Conservation (phyloP, 768 basidiomycete species). For the Hypsizygus marmoreus region DNA sequence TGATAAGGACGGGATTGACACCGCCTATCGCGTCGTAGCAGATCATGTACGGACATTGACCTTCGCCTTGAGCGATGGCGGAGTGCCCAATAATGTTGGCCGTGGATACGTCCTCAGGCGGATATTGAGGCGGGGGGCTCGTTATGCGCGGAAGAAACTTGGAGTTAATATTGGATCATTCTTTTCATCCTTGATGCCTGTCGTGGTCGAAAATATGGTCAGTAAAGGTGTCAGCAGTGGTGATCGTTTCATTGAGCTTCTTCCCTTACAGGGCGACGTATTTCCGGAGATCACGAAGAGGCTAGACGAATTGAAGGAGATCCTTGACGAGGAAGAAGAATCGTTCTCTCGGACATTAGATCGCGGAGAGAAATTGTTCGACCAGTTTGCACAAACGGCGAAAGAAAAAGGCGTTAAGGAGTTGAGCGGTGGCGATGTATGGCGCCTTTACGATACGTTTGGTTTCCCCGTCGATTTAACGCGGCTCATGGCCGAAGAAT, state of each 20-base stretch:
- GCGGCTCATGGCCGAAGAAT: slow-evolving; percentile 94
- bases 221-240: slow-evolving; percentile 19
- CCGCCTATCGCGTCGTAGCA: slow-evolving; percentile 95
- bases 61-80: slow-evolving; percentile 95
- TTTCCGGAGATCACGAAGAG: slow-evolving; percentile 94
- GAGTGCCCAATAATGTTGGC: slow-evolving; percentile 94
- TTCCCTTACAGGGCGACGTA: slow-evolving; percentile 59
- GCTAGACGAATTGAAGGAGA: slow-evolving; percentile 84
- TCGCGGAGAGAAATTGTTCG: slow-evolving; percentile 94
- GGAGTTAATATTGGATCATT: slow-evolving; percentile 91
- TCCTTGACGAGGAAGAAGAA: slow-evolving; percentile 96
- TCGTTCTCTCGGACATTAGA: slow-evolving; percentile 97
- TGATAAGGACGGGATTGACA: slow-evolving; percentile 95
- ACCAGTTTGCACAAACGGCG: slow-evolving; percentile 77
- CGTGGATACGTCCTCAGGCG: slow-evolving; percentile 96
- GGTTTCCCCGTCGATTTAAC: slow-evolving; percentile 98
- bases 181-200: slow-evolving; percentile 91
- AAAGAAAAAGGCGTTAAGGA: slow-evolving; percentile 60
- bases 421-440: slow-evolving; percentile 90
- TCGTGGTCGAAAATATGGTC: slow-evolving; percentile 88
- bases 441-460: slow-evolving; percentile 97
- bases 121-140: slow-evolving; percentile 90
- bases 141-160: slow-evolving; percentile 94
- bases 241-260: slow-evolving; percentile 5
- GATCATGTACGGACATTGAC: slow-evolving; percentile 96